Evolutionary conservation across 179 eudicot species (phyloP).

Genomic region (Amaranthus tricolor): DNA sequence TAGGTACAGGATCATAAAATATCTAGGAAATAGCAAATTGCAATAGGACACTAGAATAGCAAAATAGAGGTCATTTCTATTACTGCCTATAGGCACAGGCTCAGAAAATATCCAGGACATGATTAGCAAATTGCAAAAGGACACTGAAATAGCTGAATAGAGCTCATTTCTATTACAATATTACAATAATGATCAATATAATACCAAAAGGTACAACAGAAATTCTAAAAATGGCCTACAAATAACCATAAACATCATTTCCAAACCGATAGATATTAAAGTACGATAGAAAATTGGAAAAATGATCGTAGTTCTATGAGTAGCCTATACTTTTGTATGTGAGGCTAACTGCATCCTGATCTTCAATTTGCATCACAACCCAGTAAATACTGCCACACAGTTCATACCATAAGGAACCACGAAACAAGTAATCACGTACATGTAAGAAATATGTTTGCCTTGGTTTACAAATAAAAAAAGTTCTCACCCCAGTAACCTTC

Average conservation of each 20-base stretch:
- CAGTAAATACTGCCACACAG: neutral
- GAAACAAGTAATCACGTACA: neutral
- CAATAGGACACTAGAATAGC: conserved; percentile 3
- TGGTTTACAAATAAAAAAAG: neutral
- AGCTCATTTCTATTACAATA: neutral
- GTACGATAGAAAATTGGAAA: neutral
- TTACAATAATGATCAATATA: neutral
- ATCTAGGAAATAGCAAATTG: conserved; percentile 7
- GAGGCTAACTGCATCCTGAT: neutral
- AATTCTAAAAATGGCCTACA: neutral
- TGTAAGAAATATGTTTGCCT: neutral
- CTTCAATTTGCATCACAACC: neutral
- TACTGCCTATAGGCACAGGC: neutral
- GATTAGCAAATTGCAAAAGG: conserved; percentile 9
- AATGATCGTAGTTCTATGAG: neutral
- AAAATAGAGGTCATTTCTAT: neutral
- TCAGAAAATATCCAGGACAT: too few species aligned
- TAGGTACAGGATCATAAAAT: neutral
- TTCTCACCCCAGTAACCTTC: neutral
- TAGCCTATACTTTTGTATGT: neutral
- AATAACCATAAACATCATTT: neutral
- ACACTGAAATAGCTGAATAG: conserved; percentile 1
- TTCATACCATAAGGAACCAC: neutral
- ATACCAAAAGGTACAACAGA: neutral
- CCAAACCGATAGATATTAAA: neutral